Evolutionary conservation across 805 yeast genomes (phyloP).

Genomic region (Novakomyces olei): DNA sequence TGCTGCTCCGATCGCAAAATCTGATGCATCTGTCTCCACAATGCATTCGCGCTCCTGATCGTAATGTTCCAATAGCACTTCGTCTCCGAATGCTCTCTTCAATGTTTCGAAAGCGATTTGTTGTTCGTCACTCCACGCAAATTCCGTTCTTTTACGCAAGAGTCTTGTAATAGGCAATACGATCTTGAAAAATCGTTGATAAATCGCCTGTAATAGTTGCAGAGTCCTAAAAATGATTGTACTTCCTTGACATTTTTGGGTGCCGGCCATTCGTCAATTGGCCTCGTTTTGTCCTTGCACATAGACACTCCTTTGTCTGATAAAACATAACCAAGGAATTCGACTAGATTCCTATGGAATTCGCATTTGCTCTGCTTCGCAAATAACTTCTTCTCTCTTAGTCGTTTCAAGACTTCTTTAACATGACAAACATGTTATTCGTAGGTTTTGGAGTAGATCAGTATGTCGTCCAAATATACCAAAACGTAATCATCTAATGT

Average conservation of each 20-base stretch:
- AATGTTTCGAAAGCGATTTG: too few relatives aligned
- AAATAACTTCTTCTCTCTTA: slow-evolving; percentile 3
- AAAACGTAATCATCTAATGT: slow-evolving; percentile 4
- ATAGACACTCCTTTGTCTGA: slow-evolving; percentile 5
- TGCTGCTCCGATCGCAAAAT: slow-evolving; percentile 1
- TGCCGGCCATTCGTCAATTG: slow-evolving; percentile 7
- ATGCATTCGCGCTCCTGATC: neutral
- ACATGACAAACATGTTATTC: slow-evolving; percentile 4
- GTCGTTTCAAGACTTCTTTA: neutral
- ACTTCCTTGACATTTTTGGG: slow-evolving; percentile 5
- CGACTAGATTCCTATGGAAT: slow-evolving; percentile 4
- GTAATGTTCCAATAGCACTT: neutral
- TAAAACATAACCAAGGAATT: slow-evolving; percentile 5
- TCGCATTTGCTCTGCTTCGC: slow-evolving; percentile 8
- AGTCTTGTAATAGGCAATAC: neutral
- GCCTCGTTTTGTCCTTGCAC: neutral
- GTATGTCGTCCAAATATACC: slow-evolving; percentile 11
- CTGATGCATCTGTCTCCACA: slow-evolving; percentile 7
- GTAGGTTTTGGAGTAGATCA: slow-evolving; percentile 5
- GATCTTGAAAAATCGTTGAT: slow-evolving; percentile 1
- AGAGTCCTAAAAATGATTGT: slow-evolving; percentile 4
- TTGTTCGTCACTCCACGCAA: neutral
- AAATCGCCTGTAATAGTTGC: slow-evolving; percentile 5
- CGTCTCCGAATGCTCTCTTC: neutral
- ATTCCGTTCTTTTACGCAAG: neutral